A percentile compares a stretch with the other conserved stretches of the same genome.
These are phyloP conservation scores for Nitzschia putrida DNA, from an alignment of 108 stramenopile genomes.

Conservation along the genomic window DNA sequence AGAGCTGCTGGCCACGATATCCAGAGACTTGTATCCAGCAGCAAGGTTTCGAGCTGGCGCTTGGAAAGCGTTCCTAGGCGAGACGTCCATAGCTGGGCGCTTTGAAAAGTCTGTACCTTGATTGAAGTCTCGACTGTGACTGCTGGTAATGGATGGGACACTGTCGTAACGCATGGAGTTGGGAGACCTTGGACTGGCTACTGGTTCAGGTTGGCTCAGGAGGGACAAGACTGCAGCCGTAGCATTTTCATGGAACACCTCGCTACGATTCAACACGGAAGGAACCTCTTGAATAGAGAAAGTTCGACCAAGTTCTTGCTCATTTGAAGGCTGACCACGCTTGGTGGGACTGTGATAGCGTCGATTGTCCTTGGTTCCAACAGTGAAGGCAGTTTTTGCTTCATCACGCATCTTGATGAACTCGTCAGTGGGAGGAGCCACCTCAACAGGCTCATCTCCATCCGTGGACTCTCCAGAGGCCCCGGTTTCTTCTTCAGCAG, in stretches of 20 bases:
- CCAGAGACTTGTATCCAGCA: background rate
- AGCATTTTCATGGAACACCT: constrained; percentile 63
- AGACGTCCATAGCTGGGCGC: constrained; percentile 2
- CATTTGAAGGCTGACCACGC: background rate
- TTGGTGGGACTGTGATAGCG: constrained; percentile 33
- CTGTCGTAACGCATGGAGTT: background rate
- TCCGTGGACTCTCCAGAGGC: constrained; percentile 1
- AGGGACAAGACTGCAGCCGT: constrained; percentile 53
- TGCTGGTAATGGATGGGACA: constrained; percentile 7
- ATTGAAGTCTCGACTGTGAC: constrained; percentile 5
- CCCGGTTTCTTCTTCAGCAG: constrained; percentile 8
- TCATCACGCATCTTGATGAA: constrained; percentile 25
- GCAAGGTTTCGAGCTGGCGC: constrained; percentile 7
- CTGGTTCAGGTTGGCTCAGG: constrained; percentile 16
- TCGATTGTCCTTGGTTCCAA: constrained; percentile 32
- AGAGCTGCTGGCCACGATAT: background rate
- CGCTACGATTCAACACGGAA: constrained; percentile 23
- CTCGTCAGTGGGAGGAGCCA: constrained; percentile 17
- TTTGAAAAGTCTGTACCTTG: constrained; percentile 7
- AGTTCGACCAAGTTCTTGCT: background rate
- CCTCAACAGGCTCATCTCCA: constrained; percentile 10
- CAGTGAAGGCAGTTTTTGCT: constrained; percentile 38
- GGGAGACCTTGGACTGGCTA: background rate
- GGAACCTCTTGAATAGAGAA: background rate
- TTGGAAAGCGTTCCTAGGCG: constrained; percentile 14